Base-by-base conservation (phyloP, 108 stramenopile species). In the Nannochloropsis salina region DNA sequence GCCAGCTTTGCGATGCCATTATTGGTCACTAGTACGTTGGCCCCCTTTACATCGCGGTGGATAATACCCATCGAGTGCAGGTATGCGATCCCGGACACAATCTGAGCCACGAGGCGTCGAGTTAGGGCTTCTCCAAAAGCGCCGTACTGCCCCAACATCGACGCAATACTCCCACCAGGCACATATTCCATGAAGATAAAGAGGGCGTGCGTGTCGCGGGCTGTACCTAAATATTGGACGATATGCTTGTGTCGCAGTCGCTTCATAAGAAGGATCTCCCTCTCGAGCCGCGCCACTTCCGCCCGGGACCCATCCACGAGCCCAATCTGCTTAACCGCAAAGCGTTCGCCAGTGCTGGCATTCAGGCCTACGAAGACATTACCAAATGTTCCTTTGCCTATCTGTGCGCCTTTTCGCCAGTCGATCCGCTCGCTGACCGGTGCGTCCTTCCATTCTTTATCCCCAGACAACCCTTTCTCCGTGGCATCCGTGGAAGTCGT, bases 31-130 rank as follows among this genome's bases (percentile, higher is more conserved):
- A 93, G 90, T 20, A 93, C 89, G 89, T 93, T 93, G 20, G 92
- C 93, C 18, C 93, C 93, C 84, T 93, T 93, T 44, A 93, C 86
- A 85, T 93, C 93, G 15, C 93, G 47, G 89, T 93, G 93, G 43
- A 92, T 86, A 41, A 93, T 91, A 41, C 91, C 89, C 47, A 87
- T 87, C 41, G 79, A 74, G 89, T 93, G 93, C 45, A 93, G 83
- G 42, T 93, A 93, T 6, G 20, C 9, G 44, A 92, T 31, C 11
- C 93, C 93, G 2, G 44, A 47, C 42, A 93, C 81, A 41, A 93
- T 90, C 41, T 93, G 92, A 44, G 44, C 45, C 42, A 89, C 44
- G 82, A 86, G 88, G 42, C 85, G 83, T 12, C 87, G 80, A 61
- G 83, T 85, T 15, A 91, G 47, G 74, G 44, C 80, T 12, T 91